These are phyloP conservation scores for Mycena pura DNA, from an alignment of 768 basidiomycete genomes.

Conservation along the genomic window DNA sequence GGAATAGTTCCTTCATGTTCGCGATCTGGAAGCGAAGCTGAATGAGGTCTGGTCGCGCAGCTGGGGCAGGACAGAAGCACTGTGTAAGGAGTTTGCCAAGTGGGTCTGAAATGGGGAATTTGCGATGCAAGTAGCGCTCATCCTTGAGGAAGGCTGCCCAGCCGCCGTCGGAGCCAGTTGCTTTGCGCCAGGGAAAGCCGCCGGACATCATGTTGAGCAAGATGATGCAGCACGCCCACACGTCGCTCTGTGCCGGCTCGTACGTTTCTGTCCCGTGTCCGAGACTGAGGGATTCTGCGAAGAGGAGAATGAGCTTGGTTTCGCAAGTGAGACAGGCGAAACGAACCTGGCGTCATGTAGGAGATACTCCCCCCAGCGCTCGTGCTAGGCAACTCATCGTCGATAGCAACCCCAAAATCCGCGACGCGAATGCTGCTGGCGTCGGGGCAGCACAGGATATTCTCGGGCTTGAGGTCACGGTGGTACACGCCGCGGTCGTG, in stretches of 20 bases:
- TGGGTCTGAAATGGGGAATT: conserved; percentile 58
- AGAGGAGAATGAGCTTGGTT: not conserved
- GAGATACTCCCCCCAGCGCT: conserved; percentile 27
- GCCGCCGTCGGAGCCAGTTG: conserved; percentile 52
- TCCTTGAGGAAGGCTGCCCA: conserved; percentile 55
- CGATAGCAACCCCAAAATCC: conserved; percentile 57
- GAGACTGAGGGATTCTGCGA: not conserved
- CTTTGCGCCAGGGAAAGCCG: conserved; percentile 58
- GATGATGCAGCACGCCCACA: conserved; percentile 58
- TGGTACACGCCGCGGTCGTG: conserved; percentile 72
- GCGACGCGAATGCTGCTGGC: conserved; percentile 50
- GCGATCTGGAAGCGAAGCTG: conserved; percentile 51
- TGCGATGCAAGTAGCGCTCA: conserved; percentile 50
- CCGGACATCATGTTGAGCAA: conserved; percentile 64
- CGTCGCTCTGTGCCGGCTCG: conserved; percentile 45
- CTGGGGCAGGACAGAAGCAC: conserved; percentile 54
- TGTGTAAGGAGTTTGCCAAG: conserved; percentile 55
- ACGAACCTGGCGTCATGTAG: conserved; percentile 8
- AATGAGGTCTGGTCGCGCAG: conserved; percentile 47
- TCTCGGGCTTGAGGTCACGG: conserved; percentile 61
- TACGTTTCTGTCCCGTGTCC: not conserved
- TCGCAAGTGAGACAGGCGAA: not conserved
- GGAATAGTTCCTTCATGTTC: conserved; percentile 48
- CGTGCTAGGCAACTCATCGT: conserved; percentile 19
- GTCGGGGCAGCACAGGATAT: conserved; percentile 62